Evolutionary conservation across 192 early-diverging fungal species (phyloP).

Genomic region (Rhizophagus clarus): DNA sequence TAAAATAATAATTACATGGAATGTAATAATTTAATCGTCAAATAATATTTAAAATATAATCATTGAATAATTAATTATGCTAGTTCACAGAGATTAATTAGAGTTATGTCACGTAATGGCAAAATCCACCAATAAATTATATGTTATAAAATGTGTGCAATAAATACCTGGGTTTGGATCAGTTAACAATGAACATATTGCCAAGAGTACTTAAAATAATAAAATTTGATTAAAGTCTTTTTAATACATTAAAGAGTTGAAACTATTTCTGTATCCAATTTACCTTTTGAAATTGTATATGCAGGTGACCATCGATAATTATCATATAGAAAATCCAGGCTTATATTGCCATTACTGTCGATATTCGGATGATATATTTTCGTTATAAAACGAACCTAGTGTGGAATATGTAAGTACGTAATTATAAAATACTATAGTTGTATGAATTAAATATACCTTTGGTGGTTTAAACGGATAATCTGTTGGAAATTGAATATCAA

Average conservation of each 20-base stretch:
- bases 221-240: neutral
- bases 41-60: too few species aligned
- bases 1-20: too few species aligned
- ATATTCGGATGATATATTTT: slow-evolving; percentile 99
- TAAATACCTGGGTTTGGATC: slow-evolving; percentile 93
- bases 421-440: neutral
- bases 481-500: slow-evolving; percentile 96
- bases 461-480: slow-evolving; percentile 98
- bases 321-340: slow-evolving; percentile 99
- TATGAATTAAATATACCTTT: slow-evolving; percentile 40
- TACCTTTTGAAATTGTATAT: slow-evolving; percentile 94
- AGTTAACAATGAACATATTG: slow-evolving; percentile 97
- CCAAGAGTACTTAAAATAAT: slow-evolving; percentile 77
- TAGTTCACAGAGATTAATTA: too few species aligned
- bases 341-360: slow-evolving; percentile 98
- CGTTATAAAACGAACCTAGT: slow-evolving; percentile 89
- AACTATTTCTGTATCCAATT: neutral
- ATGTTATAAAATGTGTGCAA: too few species aligned
- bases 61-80: too few species aligned
- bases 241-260: neutral
- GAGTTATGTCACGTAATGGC: too few species aligned
- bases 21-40: too few species aligned
- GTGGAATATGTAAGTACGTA: neutral
- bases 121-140: too few species aligned
- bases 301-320: slow-evolving; percentile 99